These are phyloP conservation scores for Euphorbia pulcherrima DNA, from an alignment of 345 rosid species.

Conservation along the genomic window DNA sequence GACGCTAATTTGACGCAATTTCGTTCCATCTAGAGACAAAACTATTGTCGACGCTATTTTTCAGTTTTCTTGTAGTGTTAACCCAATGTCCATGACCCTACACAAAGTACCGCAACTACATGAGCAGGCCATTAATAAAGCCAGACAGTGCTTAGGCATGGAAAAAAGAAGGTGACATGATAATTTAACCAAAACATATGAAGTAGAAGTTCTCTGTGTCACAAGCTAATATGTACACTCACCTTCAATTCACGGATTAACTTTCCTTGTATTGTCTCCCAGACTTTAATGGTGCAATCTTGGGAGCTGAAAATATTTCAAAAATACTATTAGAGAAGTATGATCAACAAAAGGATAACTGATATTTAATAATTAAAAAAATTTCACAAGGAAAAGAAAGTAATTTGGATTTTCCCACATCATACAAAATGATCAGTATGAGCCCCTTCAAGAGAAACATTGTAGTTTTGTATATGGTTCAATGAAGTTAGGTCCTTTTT, in stretches of 20 bases:
- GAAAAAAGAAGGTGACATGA: neutral
- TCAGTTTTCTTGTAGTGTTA: no score
- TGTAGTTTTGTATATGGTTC: no score
- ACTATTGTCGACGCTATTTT: no score
- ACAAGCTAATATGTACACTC: constrained; percentile 15
- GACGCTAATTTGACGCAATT: no score
- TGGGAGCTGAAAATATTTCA: constrained; percentile 60
- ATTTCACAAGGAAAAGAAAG: neutral
- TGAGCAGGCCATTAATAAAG: no score
- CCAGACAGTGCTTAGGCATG: neutral
- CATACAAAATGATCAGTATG: no score
- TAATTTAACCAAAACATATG: neutral
- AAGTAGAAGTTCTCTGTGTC: no score
- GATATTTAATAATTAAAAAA: neutral
- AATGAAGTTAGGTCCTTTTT: no score
- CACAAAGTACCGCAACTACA: constrained; percentile 11
- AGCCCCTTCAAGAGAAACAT: no score
- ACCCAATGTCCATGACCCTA: constrained; percentile 99
- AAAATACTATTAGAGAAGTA: constrained; percentile 15
- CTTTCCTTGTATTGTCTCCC: constrained; percentile 98
- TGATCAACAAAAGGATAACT: neutral
- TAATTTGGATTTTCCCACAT: no score
- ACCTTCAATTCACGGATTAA: constrained; percentile 95
- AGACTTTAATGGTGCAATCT: constrained; percentile 91
- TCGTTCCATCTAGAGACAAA: no score